Evolutionary conservation across 108 stramenopile genomes (phyloP).

Genomic region (Cyclostephanos invisitatus): DNA sequence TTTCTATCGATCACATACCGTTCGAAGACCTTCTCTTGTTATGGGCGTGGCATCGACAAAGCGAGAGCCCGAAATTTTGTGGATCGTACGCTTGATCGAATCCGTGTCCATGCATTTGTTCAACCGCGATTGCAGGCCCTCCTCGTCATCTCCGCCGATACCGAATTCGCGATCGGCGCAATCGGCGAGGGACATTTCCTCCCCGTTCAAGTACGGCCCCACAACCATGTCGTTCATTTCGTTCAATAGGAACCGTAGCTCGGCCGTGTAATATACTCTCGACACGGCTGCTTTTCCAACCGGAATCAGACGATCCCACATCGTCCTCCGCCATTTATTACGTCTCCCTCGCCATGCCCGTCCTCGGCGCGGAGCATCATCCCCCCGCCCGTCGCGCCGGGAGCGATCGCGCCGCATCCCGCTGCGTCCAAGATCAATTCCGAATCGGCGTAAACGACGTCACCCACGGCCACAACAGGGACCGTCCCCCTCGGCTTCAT

Average conservation of each 20-base stretch:
- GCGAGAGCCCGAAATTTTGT: neutral
- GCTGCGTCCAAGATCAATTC: slow-evolving; percentile 71
- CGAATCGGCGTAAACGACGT: slow-evolving; percentile 63
- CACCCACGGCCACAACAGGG: slow-evolving; percentile 56
- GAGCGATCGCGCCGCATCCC: slow-evolving; percentile 26
- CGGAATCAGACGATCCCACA: slow-evolving; percentile 55
- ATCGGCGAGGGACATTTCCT: slow-evolving; percentile 73
- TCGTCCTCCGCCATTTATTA: slow-evolving; percentile 53
- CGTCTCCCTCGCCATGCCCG: slow-evolving; percentile 9
- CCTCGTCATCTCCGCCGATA: slow-evolving; percentile 43
- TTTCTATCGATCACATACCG: no score
- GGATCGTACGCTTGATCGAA: slow-evolving; percentile 64
- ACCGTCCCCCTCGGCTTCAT: slow-evolving; percentile 79
- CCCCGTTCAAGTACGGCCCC: slow-evolving; percentile 62
- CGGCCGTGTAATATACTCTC: slow-evolving; percentile 48
- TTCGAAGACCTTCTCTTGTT: no score
- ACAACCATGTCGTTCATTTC: slow-evolving; percentile 56
- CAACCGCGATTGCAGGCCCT: slow-evolving; percentile 61
- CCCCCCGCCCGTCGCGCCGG: slow-evolving; percentile 3
- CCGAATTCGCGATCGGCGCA: slow-evolving; percentile 78
- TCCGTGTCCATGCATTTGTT: slow-evolving; percentile 51
- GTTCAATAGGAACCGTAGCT: slow-evolving; percentile 56
- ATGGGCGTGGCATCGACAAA: no score
- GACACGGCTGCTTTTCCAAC: slow-evolving; percentile 77
- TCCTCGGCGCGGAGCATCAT: neutral